Conservation (phyloP, 163 green algal genomes). For the Chlorella variabilis region DNA sequence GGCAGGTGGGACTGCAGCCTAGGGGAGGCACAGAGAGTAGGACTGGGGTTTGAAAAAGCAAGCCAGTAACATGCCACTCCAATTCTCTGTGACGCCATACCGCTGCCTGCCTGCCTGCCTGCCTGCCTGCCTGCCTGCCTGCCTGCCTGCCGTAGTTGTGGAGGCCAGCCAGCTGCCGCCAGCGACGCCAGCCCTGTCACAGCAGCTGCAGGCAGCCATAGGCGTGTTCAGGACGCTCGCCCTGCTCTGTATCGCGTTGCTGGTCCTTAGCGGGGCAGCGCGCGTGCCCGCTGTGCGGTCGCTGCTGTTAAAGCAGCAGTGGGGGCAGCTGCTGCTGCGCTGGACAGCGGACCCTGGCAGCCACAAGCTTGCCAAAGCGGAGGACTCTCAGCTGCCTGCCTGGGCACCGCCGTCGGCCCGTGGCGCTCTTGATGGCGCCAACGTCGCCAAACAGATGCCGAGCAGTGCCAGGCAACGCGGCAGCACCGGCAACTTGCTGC, state of each 20-base stretch:
- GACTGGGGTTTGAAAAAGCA: too few species aligned
- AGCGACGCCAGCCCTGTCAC: not conserved
- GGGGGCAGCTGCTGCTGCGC: not conserved
- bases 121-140: not conserved
- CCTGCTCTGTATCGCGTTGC: not conserved
- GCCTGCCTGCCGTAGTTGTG: not conserved
- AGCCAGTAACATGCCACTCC: too few species aligned
- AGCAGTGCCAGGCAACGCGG: too few species aligned
- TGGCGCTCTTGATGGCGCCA: too few species aligned
- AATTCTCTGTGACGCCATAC: too few species aligned
- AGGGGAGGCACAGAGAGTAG: too few species aligned
- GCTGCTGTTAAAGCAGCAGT: not conserved
- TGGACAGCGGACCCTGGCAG: not conserved
- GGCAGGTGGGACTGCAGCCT: too few species aligned
- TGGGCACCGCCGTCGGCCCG: not conserved
- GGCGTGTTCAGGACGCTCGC: not conserved
- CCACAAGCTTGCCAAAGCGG: not conserved
- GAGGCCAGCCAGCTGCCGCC: constrained; percentile 15
- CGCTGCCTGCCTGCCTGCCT: not conserved
- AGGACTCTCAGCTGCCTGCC: not conserved
- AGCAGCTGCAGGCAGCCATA: not conserved
- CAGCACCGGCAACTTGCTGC: too few species aligned
- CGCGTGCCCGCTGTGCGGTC: not conserved
- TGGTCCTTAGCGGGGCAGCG: not conserved
- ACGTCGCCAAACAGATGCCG: too few species aligned